These are phyloP conservation scores for Erigeron canadensis DNA, from an alignment of 129 eudicot species.

Conservation along the genomic window DNA sequence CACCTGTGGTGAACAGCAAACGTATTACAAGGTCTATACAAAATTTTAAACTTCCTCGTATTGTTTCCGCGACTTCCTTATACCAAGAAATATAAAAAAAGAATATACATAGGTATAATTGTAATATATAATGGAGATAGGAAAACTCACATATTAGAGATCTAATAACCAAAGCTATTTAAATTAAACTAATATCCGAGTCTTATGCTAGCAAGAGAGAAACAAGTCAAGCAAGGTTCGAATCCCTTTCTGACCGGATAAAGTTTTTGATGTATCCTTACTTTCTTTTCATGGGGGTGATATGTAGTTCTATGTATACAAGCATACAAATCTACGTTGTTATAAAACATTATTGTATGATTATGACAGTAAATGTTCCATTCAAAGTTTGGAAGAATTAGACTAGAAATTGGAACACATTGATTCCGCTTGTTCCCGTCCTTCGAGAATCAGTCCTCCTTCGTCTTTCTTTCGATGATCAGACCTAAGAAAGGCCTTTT, in stretches of 20 bases:
- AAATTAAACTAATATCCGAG: neutral
- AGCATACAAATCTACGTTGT: neutral
- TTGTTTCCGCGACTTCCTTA: neutral
- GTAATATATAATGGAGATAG: neutral
- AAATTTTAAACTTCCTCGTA: neutral
- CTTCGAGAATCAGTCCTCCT: too few species aligned
- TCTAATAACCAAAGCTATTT: neutral
- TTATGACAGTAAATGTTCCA: neutral
- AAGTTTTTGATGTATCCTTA: too few species aligned
- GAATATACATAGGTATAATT: neutral
- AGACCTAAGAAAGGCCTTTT: too few species aligned
- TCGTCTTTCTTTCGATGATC: too few species aligned
- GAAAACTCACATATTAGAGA: neutral
- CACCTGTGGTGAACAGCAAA: conserved; percentile 33
- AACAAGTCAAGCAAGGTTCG: too few species aligned
- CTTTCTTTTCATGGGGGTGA: too few species aligned
- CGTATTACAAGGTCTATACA: conserved; percentile 4
- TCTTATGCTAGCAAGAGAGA: neutral
- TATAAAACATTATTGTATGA: neutral
- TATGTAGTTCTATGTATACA: neutral
- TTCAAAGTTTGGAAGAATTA: neutral
- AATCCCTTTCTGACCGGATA: too few species aligned
- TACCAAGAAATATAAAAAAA: too few species aligned
- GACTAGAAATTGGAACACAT: too few species aligned
- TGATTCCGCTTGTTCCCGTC: too few species aligned